Evolutionary conservation across 1,139 yeast species (phyloP), one percentile per base, ranked within the genome.

Genomic region (Suhomyces coccinellae): DNA sequence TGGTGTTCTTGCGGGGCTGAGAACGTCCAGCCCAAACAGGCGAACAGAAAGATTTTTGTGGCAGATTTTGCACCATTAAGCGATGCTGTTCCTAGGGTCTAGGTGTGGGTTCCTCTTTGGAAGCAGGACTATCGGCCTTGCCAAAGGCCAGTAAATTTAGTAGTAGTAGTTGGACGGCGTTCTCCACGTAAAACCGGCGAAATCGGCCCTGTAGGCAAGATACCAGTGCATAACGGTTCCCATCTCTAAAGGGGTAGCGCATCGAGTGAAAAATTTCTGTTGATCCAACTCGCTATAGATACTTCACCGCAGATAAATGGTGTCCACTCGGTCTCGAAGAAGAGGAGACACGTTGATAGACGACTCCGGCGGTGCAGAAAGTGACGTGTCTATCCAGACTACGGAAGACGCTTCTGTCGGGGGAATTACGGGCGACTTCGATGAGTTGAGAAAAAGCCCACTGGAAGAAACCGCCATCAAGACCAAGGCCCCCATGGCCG

Each of bases 241-340:
- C 29, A 8, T n/a, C 33, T 11, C 36, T 41, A 45, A 44, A 41
- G 48, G 48, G 48, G 48, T 45, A 41, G 48, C 47, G 50, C 50
- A 47, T 47, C 48, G 48, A 38, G 41, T 44, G 48, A 45, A 47
- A 45, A 45, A 42, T 42, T 43, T 45, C 33, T 33, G 36, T 43
- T 38, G 42, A 37, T 43, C 32, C 33, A 40, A 29, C 34, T 34
- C 33, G 34, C 26, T 35, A 43, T 17, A 33, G 16, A 33, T 13
- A 35, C 11, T 12, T 16, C 33, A 26, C 36, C 29, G 15, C 36
- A 22, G 22, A 30, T n/a, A 12, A 11, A 44, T 47, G 50, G 50
- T 44, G 27, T 41, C 48, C 16, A 47, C 47, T 12, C 29, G 47
- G 24, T 47, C 50, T 31, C 39, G 40, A 27, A 41, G 36, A 6